A percentile compares a stretch with the other conserved stretches of the same genome.
Conservation (phyloP, 306 rosid species). For the Abrus precatorius region DNA sequence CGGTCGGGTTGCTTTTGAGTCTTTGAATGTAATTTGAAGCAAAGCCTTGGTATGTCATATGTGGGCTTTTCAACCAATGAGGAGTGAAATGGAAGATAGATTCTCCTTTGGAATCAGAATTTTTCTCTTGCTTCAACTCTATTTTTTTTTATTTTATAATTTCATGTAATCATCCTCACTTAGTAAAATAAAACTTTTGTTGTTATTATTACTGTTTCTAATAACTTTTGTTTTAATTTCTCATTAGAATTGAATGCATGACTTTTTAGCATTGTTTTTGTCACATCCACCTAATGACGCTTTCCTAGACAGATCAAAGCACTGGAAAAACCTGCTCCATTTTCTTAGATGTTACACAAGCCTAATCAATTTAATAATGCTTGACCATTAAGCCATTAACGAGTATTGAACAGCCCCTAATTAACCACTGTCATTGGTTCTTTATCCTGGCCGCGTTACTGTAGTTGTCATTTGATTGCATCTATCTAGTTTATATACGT, state of each 20-base stretch:
- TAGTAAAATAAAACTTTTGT: too few relatives aligned
- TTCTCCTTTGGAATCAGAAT: background rate
- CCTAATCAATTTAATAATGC: constrained; percentile 1
- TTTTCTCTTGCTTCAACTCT: background rate
- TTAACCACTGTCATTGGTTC: background rate
- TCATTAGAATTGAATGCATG: background rate
- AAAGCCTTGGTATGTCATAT: background rate
- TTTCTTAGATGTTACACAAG: background rate
- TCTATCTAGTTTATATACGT: background rate
- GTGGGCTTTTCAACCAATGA: constrained; percentile 21
- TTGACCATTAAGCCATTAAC: background rate
- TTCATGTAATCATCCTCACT: too few relatives aligned
- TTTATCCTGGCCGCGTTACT: background rate
- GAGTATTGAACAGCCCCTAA: background rate
- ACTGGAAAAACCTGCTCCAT: constrained; percentile 1
- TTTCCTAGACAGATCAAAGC: background rate
- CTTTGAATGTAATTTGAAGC: constrained; percentile 14
- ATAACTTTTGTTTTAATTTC: background rate
- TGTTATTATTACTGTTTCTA: background rate
- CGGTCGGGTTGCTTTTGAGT: background rate
- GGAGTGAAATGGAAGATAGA: constrained; percentile 16
- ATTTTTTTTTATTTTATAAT: too few relatives aligned
- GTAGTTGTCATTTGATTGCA: background rate
- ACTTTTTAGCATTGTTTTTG: background rate
- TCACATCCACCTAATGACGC: background rate